A percentile compares a stretch with the other conserved stretches of the same genome.
phyloP scores from a whole-genome alignment of 1,284 basidiomycete species.

The Ceratobasidium sp. region DNA sequence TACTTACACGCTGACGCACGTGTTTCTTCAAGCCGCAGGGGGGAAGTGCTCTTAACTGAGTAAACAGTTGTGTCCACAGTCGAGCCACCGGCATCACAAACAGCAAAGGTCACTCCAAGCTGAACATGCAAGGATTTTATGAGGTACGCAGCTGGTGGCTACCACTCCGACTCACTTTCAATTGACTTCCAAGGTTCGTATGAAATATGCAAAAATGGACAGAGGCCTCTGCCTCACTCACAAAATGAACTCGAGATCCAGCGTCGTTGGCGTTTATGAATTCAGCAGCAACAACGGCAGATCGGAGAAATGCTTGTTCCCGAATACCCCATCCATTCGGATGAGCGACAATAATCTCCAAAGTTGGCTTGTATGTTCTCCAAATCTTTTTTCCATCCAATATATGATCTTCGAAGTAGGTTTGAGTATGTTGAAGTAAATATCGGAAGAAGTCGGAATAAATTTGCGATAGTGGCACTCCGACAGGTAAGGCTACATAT shows the following conservation, averaged over 20 bases:
- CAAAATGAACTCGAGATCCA: not conserved
- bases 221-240: slow-evolving; percentile 16
- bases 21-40: slow-evolving; percentile 32
- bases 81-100: slow-evolving; percentile 27
- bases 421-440: slow-evolving; percentile 36
- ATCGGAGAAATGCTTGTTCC: slow-evolving; percentile 35
- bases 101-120: not conserved
- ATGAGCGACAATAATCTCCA: slow-evolving; percentile 38
- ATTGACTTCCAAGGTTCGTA: slow-evolving; percentile 5
- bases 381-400: slow-evolving; percentile 27
- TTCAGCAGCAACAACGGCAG: not conserved
- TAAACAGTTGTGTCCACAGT: slow-evolving; percentile 29
- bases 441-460: slow-evolving; percentile 39
- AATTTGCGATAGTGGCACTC: slow-evolving; percentile 18
- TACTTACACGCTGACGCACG: slow-evolving; percentile 43
- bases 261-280: not conserved
- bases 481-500: slow-evolving; percentile 3
- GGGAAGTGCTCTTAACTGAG: not conserved
- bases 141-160: not conserved
- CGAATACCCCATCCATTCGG: slow-evolving; percentile 43
- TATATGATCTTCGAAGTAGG: slow-evolving; percentile 32
- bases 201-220: slow-evolving; percentile 27
- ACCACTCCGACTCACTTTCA: not conserved
- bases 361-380: not conserved
- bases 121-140: not conserved